These are phyloP conservation scores for Daldinia decipiens DNA, from an alignment of 495 filamentous ascomycete species.

Conservation along the genomic window DNA sequence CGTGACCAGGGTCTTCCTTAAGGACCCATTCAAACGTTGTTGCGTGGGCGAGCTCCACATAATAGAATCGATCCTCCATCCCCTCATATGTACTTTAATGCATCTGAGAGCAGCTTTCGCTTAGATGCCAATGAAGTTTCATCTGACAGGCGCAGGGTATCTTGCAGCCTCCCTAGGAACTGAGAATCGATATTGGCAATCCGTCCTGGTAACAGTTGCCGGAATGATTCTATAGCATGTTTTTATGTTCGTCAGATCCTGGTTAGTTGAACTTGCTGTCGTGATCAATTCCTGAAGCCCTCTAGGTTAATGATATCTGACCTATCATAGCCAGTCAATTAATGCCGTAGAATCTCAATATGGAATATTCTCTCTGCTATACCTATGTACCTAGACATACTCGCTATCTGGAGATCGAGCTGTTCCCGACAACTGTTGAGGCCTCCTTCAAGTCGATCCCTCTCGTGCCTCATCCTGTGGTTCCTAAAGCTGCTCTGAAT, in stretches of 20 bases:
- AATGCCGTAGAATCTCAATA: background rate
- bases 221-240: background rate
- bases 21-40: slow-evolving; percentile 18
- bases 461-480: background rate
- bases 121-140: slow-evolving; percentile 11
- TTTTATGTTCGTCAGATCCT: background rate
- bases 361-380: background rate
- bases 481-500: background rate
- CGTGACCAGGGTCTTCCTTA: background rate
- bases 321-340: background rate
- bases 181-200: background rate
- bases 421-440: background rate
- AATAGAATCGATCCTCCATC: slow-evolving; percentile 22
- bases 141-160: slow-evolving; percentile 26
- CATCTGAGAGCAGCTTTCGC: slow-evolving; percentile 20
- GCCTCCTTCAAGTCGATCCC: background rate
- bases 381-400: slow-evolving; percentile 2
- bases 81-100: slow-evolving; percentile 7
- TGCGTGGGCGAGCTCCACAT: slow-evolving; percentile 20
- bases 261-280: background rate
- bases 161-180: background rate
- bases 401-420: background rate
- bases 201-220: background rate
- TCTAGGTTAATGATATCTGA: background rate
- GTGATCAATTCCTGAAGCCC: background rate